phyloP scores from a whole-genome alignment of 2,329 filamentous ascomycete species.

The Trichoderma atrobrunneum region DNA sequence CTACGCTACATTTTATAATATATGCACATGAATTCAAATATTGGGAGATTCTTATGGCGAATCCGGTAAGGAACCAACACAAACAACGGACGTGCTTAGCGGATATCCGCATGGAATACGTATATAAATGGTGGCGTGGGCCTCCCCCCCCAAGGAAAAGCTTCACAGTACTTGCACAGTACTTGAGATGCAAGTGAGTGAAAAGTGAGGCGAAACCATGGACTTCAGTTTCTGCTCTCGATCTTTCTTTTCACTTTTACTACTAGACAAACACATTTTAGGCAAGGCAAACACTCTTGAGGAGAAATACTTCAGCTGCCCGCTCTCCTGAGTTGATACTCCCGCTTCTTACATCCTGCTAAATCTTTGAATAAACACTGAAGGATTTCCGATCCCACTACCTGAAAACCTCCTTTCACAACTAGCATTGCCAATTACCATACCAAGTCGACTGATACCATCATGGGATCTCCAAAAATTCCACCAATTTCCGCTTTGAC shows the following conservation, averaged over 20 bases:
- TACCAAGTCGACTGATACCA: background rate
- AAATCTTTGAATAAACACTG: background rate
- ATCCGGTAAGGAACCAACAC: background rate
- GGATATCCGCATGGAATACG: background rate
- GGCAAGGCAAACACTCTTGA: background rate
- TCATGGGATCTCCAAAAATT: background rate
- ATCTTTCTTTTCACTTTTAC: background rate
- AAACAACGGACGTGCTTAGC: background rate
- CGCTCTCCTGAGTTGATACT: background rate
- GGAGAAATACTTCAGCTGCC: background rate
- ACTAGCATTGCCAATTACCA: background rate
- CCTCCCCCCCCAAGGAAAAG: background rate
- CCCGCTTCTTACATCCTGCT: background rate
- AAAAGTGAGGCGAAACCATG: background rate
- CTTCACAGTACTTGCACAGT: background rate
- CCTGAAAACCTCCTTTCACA: background rate
- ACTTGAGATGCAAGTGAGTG: background rate
- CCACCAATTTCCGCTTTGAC: conserved; percentile 20
- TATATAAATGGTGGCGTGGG: background rate
- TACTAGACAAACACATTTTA: background rate
- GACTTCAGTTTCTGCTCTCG: background rate
- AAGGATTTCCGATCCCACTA: background rate
- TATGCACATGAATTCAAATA: background rate
- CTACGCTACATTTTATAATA: background rate
- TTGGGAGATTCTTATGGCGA: background rate